Percentiles rank a stretch among this genome's conserved stretches.
Evolutionary conservation across 306 rosid genomes (phyloP).

Genomic region (Biancaea sappan): DNA sequence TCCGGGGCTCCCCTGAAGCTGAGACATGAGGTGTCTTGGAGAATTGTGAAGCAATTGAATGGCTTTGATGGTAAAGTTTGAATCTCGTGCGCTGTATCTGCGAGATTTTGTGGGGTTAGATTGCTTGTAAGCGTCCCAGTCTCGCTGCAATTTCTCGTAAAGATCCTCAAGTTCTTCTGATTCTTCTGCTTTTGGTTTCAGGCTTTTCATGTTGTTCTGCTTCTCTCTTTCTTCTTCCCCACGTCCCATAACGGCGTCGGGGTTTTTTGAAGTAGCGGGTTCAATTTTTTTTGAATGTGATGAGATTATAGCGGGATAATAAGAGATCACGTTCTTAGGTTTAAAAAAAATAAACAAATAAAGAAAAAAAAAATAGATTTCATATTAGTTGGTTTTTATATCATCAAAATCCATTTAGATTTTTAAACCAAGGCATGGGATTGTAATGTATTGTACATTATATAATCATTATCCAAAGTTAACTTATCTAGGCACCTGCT

Average conservation of each 20-base stretch:
- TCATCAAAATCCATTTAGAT: neutral
- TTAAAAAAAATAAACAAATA: neutral
- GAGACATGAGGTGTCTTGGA: constrained; percentile 53
- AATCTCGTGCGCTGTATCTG: neutral
- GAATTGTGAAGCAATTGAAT: constrained; percentile 38
- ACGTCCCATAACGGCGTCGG: neutral
- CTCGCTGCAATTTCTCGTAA: constrained; percentile 38
- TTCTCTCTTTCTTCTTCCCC: neutral
- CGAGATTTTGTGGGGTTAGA: constrained; percentile 34
- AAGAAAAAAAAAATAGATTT: neutral
- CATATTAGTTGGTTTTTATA: neutral
- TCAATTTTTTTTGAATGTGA: constrained; percentile 6
- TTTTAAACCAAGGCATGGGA: neutral
- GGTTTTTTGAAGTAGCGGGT: neutral
- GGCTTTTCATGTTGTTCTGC: constrained; percentile 34
- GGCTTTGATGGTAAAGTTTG: constrained; percentile 11
- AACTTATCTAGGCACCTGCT: neutral
- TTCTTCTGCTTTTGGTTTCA: constrained; percentile 10
- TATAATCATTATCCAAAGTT: neutral
- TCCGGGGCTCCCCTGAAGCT: constrained; percentile 44
- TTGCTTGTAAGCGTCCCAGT: constrained; percentile 49
- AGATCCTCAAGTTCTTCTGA: constrained; percentile 21
- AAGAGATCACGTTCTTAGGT: neutral
- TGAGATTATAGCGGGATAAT: constrained; percentile 24
- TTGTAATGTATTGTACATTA: neutral